phyloP scores from a whole-genome alignment of 2,329 filamentous ascomycete genomes.

The Sclerotinia trifoliorum region DNA sequence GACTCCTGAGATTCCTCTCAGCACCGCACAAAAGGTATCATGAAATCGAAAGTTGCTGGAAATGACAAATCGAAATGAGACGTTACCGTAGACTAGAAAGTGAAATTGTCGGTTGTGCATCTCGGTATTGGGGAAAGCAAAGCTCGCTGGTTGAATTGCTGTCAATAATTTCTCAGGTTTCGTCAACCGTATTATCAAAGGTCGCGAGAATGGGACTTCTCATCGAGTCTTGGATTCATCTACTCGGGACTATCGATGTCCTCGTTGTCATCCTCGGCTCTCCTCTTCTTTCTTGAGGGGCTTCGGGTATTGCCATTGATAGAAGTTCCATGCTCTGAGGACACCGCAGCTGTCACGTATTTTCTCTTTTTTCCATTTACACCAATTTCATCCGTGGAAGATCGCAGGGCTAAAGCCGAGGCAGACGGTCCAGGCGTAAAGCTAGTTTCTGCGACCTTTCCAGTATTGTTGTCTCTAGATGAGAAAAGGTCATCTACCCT shows the following conservation, averaged over 20 bases:
- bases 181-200: too few species aligned
- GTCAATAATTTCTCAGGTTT: neutral
- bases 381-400: neutral
- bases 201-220: neutral
- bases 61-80: neutral
- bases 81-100: neutral
- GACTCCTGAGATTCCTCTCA: neutral
- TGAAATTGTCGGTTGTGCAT: neutral
- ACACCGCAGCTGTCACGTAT: neutral
- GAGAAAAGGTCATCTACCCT: neutral
- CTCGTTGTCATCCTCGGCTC: neutral
- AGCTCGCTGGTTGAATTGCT: neutral
- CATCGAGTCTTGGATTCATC: neutral
- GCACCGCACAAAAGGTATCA: neutral
- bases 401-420: neutral
- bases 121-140: neutral
- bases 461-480: neutral
- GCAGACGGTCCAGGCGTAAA: too few species aligned
- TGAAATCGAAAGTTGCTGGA: neutral
- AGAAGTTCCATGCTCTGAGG: neutral
- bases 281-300: constrained; percentile 5
- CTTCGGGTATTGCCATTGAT: neutral
- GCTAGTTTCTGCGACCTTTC: neutral
- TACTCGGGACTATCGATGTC: neutral
- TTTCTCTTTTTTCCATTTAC: neutral